Conservation (phyloP, 352 stramenopile genomes). For the Blastocystis sp. region DNA sequence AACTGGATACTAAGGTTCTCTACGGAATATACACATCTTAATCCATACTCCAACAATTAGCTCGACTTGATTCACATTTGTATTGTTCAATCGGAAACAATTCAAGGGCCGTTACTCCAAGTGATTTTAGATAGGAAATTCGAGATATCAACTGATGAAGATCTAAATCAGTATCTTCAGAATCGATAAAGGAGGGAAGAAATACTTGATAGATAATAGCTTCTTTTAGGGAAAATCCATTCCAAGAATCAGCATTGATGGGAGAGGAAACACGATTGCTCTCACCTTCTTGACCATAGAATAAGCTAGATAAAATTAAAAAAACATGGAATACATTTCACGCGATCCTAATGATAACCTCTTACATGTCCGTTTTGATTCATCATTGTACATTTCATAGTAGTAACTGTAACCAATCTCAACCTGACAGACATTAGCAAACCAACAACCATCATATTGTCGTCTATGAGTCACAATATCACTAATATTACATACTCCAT, state of each 20-base stretch:
- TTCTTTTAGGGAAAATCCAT: neutral
- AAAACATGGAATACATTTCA: neutral
- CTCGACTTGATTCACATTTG: neutral
- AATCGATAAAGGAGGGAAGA: neutral
- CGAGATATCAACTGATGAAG: neutral
- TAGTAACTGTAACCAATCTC: constrained; percentile 13
- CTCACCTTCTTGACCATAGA: neutral
- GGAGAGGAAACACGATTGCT: neutral
- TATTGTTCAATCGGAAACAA: constrained; percentile 59
- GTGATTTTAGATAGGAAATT: constrained; percentile 16
- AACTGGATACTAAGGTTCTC: constrained; percentile 11
- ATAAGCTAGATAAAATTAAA: neutral
- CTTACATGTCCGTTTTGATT: neutral
- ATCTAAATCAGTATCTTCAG: neutral
- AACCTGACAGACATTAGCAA: constrained; percentile 48
- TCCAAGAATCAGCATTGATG: neutral
- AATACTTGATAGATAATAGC: constrained; percentile 57
- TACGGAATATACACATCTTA: neutral
- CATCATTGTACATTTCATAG: neutral
- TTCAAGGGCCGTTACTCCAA: constrained; percentile 15
- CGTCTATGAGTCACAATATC: neutral
- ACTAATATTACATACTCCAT: neutral
- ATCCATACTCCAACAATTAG: neutral
- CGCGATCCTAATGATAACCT: constrained; percentile 14
- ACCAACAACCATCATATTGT: constrained; percentile 55